A percentile compares a stretch with the other conserved stretches of the same genome.
Conservation (phyloP, 208 protist species). For the Porcisia deanei region DNA sequence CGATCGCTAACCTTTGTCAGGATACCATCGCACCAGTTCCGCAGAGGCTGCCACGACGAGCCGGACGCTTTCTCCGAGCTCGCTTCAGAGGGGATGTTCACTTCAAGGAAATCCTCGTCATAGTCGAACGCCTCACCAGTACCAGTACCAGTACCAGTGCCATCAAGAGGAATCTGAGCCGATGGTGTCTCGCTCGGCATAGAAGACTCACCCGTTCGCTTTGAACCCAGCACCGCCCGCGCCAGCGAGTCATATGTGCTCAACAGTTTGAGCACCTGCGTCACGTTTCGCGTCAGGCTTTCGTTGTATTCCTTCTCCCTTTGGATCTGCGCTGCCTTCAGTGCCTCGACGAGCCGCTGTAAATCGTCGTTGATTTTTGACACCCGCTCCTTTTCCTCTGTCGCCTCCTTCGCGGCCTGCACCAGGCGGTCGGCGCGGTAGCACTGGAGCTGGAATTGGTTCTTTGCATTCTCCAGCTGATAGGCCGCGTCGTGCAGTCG, state of each 20-base stretch:
- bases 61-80: constrained; percentile 7
- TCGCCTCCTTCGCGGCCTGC: constrained; percentile 48
- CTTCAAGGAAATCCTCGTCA: neutral
- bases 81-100: neutral
- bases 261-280: constrained; percentile 31
- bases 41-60: constrained; percentile 33
- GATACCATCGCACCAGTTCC: constrained; percentile 70
- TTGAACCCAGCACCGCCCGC: constrained; percentile 18
- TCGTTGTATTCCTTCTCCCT: constrained; percentile 57
- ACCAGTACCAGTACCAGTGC: neutral
- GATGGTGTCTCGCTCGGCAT: constrained; percentile 2
- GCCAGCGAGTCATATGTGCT: constrained; percentile 36
- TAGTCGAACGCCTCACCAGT: neutral
- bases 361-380: constrained; percentile 43
- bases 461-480: constrained; percentile 88
- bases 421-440: constrained; percentile 77
- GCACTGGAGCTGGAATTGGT: constrained; percentile 91
- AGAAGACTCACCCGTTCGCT: constrained; percentile 12
- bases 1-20: constrained; percentile 18
- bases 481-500: constrained; percentile 79
- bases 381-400: constrained; percentile 42
- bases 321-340: constrained; percentile 47
- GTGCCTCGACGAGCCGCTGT: constrained; percentile 28
- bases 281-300: constrained; percentile 38
- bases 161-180: neutral